Base-by-base conservation (phyloP, 805 yeast species). In the Myxozyma neotropica region DNA sequence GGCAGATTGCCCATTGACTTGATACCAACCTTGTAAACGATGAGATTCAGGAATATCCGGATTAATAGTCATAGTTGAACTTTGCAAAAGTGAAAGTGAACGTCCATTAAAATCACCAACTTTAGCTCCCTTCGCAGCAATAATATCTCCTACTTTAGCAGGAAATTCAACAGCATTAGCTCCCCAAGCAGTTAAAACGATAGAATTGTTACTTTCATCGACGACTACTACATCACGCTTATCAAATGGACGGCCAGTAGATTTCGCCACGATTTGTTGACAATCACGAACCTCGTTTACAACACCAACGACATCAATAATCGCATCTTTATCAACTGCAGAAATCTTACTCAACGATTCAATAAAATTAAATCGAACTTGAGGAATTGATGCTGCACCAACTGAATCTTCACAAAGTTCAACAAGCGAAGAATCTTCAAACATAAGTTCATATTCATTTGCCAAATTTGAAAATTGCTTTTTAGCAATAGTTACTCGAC, bases 11-110 rank as follows among this genome's bases (percentile, higher is more conserved):
- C 97, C 97, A 67, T 82, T 84, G 42, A 87, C 81, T 70, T 90
- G 96, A 70, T 84, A 94, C 99, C 99, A 94, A 5, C 98, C 98
- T 73, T 90, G 89, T 67, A 94, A 80, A 55, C 83, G 80, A 72
- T 84, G 90, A 3, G 97, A 93, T 72, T 90, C 97, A 19, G 89
- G 86, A 23, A 88, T 81, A 70, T 92, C 97, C 1, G 99, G 99
- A 69, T 89, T 89, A 12, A 88, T 80, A 38, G 84, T 73, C 64
- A 94, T 75, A 1, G 88, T 81, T 21, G 96, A 91, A 10, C 89
- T 81, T 61, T 86, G 89, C 24, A 92, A 84, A 73, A 91, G 81
- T 0, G 96, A 86, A 66, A 94, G 78, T 13, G 89, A 81, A 71
- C 93, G 85, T 26, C 97, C 97, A 59, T 86, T 86, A 72, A 89